These are phyloP conservation scores for Fusarium continuum DNA, from an alignment of 2,329 filamentous ascomycete genomes.

Conservation along the genomic window DNA sequence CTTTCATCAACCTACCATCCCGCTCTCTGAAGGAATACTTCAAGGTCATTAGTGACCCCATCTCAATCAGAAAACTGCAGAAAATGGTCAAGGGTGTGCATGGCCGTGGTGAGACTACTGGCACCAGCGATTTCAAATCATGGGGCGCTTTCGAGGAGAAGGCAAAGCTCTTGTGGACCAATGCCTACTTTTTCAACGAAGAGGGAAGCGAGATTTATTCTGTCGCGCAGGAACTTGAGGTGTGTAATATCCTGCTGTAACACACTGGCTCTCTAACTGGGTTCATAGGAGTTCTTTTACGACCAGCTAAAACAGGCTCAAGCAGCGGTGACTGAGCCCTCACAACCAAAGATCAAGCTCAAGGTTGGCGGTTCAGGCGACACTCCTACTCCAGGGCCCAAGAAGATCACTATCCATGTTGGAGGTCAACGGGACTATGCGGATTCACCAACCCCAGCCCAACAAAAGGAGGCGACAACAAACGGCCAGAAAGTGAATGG, in stretches of 20 bases:
- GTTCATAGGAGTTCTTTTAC: conserved; percentile 71
- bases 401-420: conserved; percentile 78
- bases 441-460: conserved; percentile 58
- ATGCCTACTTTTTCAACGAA: conserved; percentile 90
- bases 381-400: conserved; percentile 54
- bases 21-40: conserved; percentile 86
- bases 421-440: conserved; percentile 65
- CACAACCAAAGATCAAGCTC: conserved; percentile 81
- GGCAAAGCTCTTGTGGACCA: conserved; percentile 83
- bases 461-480: conserved; percentile 33
- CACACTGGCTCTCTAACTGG: conserved; percentile 18
- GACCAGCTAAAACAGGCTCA: conserved; percentile 76
- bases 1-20: conserved; percentile 81
- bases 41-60: conserved; percentile 80
- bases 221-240: conserved; percentile 82
- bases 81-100: conserved; percentile 79
- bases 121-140: conserved; percentile 75
- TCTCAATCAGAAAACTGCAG: conserved; percentile 80
- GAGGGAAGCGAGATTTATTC: conserved; percentile 86
- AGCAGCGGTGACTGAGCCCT: conserved; percentile 74
- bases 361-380: conserved; percentile 67
- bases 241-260: conserved; percentile 47
- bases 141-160: conserved; percentile 87
- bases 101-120: conserved; percentile 71
- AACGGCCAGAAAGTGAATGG: conserved; percentile 40